These are phyloP conservation scores for Sordaria brevicollis DNA, from an alignment of 495 filamentous ascomycete species.

Conservation along the genomic window DNA sequence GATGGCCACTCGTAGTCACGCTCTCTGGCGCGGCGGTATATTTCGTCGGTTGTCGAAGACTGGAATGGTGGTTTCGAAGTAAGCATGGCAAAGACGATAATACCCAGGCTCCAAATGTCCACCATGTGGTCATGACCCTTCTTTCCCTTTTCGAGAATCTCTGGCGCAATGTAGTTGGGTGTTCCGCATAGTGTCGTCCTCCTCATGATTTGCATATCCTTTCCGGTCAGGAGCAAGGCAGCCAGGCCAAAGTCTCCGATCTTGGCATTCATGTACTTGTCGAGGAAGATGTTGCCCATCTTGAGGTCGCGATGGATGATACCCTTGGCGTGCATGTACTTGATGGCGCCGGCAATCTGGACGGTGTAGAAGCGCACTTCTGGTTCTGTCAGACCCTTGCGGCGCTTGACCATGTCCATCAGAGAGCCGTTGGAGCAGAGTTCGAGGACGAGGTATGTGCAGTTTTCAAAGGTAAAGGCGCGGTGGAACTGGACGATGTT, in stretches of 20 bases:
- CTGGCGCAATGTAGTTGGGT: conserved; percentile 96
- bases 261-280: conserved; percentile 94
- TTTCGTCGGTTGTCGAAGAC: conserved; percentile 74
- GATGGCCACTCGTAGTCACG: conserved; percentile 71
- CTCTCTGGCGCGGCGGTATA: conserved; percentile 65
- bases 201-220: conserved; percentile 62
- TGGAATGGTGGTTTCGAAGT: conserved; percentile 79
- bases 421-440: conserved; percentile 94
- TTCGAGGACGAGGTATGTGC: conserved; percentile 90
- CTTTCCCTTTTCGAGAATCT: conserved; percentile 78
- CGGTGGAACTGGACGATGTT: conserved; percentile 93
- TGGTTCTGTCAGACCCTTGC: conserved; percentile 76
- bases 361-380: conserved; percentile 88
- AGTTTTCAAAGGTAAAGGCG: conserved; percentile 79
- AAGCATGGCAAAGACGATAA: conserved; percentile 92
- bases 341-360: conserved; percentile 90
- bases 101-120: conserved; percentile 93
- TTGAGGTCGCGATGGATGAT: conserved; percentile 97
- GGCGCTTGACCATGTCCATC: conserved; percentile 91
- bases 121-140: conserved; percentile 84
- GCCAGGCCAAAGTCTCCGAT: conserved; percentile 96
- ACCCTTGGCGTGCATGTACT: conserved; percentile 89
- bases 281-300: conserved; percentile 95
- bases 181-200: conserved; percentile 93
- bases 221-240: conserved; percentile 78